Percentiles rank a stretch among this genome's conserved stretches.
Evolutionary conservation across 306 rosid genomes (phyloP).

Genomic region (Trichosanthes cucumerina): DNA sequence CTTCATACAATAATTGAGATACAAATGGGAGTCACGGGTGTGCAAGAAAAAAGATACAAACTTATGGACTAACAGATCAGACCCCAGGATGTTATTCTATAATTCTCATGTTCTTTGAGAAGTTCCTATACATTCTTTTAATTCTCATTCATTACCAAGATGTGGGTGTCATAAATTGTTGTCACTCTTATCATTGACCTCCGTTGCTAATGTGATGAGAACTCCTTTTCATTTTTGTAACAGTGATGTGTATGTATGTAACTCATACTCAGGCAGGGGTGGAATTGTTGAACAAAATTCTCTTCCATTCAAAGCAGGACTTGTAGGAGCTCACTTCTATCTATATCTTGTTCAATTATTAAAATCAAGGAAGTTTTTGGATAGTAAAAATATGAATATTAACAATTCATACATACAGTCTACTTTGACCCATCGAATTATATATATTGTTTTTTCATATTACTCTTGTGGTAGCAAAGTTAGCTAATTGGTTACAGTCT

Average conservation of each 20-base stretch:
- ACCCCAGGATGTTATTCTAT: background rate
- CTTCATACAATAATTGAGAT: conserved; percentile 97
- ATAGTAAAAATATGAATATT: background rate
- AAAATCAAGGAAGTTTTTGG: background rate
- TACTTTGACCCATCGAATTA: too few species aligned
- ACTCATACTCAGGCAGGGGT: background rate
- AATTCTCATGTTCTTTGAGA: conserved; percentile 2
- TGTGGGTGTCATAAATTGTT: conserved; percentile 9
- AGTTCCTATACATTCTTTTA: conserved; percentile 21
- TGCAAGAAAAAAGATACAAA: conserved; percentile 93
- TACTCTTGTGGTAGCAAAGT: background rate
- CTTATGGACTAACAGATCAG: conserved; percentile 54
- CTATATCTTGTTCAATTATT: background rate
- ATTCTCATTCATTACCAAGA: conserved; percentile 26
- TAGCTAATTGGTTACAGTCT: background rate
- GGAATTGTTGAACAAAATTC: background rate
- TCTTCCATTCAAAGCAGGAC: background rate
- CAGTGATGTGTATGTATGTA: background rate
- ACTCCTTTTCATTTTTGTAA: conserved; percentile 6
- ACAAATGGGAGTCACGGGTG: conserved; percentile 98
- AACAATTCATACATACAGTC: background rate
- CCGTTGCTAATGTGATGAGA: conserved; percentile 3
- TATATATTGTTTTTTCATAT: background rate
- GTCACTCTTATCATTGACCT: background rate
- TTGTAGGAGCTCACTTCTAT: background rate